Percentiles rank a stretch among this genome's conserved stretches.
phyloP scores from a whole-genome alignment of 768 basidiomycete species.

The Tephrocybe sp. region DNA sequence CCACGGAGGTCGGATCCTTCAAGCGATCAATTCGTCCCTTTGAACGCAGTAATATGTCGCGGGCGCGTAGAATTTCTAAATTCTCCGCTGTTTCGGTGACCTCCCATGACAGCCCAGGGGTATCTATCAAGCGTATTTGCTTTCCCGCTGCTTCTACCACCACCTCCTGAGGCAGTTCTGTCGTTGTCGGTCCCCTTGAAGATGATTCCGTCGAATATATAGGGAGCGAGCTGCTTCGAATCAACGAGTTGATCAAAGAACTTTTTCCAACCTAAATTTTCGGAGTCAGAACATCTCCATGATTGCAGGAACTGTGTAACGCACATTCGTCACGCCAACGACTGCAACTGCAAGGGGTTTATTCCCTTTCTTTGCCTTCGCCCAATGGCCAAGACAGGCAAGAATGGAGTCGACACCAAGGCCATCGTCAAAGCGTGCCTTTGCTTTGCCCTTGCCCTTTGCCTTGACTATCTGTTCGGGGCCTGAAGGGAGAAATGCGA shows the following conservation, averaged over 20 bases:
- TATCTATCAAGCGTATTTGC: slow-evolving; percentile 75
- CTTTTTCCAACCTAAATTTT: slow-evolving; percentile 74
- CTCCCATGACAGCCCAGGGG: slow-evolving; percentile 76
- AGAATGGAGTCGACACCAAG: slow-evolving; percentile 58
- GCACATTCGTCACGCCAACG: slow-evolving; percentile 81
- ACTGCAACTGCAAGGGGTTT: slow-evolving; percentile 69
- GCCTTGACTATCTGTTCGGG: slow-evolving; percentile 23
- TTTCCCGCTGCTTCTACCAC: slow-evolving; percentile 45
- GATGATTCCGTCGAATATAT: slow-evolving; percentile 58
- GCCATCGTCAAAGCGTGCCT: slow-evolving; percentile 50
- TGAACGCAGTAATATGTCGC: slow-evolving; percentile 77
- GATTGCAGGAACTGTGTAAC: slow-evolving; percentile 22
- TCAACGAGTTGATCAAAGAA: slow-evolving; percentile 78
- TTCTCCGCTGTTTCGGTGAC: slow-evolving; percentile 39
- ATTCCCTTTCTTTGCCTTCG: slow-evolving; percentile 44
- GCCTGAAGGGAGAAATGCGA: slow-evolving; percentile 57
- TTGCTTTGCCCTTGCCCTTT: slow-evolving; percentile 48
- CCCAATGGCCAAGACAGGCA: slow-evolving; percentile 45
- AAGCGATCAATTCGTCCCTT: slow-evolving; percentile 82
- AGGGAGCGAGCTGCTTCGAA: slow-evolving; percentile 48
- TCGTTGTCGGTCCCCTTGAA: slow-evolving; percentile 70
- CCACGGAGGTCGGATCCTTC: slow-evolving; percentile 73
- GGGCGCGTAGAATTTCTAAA: slow-evolving; percentile 42
- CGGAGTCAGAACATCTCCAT: slow-evolving; percentile 1
- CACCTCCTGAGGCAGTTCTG: slow-evolving; percentile 64